phyloP scores from a whole-genome alignment of 306 rosid genomes.

The Casuarina glauca region DNA sequence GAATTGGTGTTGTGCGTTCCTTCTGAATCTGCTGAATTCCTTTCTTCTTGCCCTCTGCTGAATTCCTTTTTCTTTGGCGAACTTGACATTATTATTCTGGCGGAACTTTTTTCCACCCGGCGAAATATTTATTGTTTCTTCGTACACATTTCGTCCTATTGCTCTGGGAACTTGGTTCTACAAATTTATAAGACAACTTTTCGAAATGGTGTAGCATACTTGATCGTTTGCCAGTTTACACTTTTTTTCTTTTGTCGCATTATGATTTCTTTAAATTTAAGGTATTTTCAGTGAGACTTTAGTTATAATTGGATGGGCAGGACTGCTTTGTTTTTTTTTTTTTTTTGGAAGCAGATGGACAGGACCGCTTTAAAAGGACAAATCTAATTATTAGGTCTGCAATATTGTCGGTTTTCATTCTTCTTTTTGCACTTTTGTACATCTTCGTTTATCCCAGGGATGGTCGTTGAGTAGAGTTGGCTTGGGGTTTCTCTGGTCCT shows the following conservation, averaged over 20 bases:
- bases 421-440: neutral
- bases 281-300: neutral
- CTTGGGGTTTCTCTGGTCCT: neutral
- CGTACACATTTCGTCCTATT: neutral
- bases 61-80: neutral
- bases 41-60: no score
- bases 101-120: neutral
- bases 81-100: neutral
- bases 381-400: neutral
- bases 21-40: neutral
- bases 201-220: neutral
- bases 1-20: slow-evolving; percentile 10
- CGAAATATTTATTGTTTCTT: neutral
- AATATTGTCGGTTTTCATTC: neutral
- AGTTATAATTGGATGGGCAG: slow-evolving; percentile 2
- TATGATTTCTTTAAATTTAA: neutral
- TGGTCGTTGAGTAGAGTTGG: neutral
- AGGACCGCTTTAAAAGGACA: neutral
- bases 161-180: neutral
- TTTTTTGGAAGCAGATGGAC: no score
- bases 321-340: no score
- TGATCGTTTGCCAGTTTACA: neutral
- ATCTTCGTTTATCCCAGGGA: neutral
- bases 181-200: no score
- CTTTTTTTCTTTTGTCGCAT: no score